phyloP scores from a whole-genome alignment of 306 rosid species.

The Castanea mollissima region DNA sequence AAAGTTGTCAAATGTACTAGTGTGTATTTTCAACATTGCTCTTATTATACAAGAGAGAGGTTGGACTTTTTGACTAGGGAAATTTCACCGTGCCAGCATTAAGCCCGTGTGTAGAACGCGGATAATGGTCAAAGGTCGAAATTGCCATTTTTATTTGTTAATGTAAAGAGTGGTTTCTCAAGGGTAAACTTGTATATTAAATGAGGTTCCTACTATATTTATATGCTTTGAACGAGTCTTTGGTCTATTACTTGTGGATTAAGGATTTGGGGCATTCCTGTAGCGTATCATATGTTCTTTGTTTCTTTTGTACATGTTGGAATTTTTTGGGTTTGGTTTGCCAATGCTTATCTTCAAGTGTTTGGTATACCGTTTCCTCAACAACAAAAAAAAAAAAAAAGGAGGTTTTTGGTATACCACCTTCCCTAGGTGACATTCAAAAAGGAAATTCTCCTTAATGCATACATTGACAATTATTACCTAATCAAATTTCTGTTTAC shows the following conservation, averaged over 20 bases:
- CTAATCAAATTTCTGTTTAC: too few species aligned
- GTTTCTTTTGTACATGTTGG: neutral
- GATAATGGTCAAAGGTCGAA: neutral
- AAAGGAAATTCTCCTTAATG: too few species aligned
- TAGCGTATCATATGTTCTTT: neutral
- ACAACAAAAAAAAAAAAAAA: too few species aligned
- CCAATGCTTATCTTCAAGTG: too few species aligned
- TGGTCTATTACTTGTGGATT: neutral
- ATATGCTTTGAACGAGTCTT: neutral
- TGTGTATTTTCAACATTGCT: too few species aligned
- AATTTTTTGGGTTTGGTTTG: neutral
- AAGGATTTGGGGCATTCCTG: neutral
- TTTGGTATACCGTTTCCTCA: too few species aligned
- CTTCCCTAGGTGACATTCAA: too few species aligned
- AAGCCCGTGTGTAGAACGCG: neutral
- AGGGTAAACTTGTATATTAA: neutral
- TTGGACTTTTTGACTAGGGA: neutral
- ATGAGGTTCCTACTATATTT: neutral
- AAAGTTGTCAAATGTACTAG: too few species aligned
- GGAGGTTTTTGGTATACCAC: too few species aligned
- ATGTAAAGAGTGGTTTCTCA: too few species aligned
- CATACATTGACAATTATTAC: too few species aligned
- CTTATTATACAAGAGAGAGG: too few species aligned
- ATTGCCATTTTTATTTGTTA: neutral
- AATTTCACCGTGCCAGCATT: neutral